Evolutionary conservation across 768 basidiomycete genomes (phyloP), one percentile per base, ranked within the genome.

Genomic region (Baorangia bicolor): DNA sequence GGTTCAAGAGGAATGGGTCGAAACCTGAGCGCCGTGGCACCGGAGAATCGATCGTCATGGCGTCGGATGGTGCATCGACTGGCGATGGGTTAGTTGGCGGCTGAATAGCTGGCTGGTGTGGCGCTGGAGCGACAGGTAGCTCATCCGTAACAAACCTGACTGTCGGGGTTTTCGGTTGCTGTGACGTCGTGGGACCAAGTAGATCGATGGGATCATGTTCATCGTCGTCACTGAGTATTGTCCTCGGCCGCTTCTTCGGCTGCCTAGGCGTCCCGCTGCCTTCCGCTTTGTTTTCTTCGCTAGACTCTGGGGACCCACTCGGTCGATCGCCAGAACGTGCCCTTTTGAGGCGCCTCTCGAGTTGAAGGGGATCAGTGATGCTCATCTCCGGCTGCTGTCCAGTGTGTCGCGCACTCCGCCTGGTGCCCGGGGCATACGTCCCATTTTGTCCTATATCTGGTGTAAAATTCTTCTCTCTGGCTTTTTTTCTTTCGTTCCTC

Each of bases 291-390:
- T 57, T 81, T 53, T 85, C 85, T 5, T 84, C 83, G 30, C 55
- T 67, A 14, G 59, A 68, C 69, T 67, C 79, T 71, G 56, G 79
- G 74, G 69, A 70, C 45, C 81, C 82, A 14, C 77, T 79, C 23
- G 74, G 77, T 28, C 78, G 78, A 30, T 82, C 82, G 27, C 81
- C 79, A 2, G 83, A 78, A 7, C 90, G 80, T 62, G 85, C 82
- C 57, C 90, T 72, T 77, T 92, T 92, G 64, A 91, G 73, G 55
- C 81, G 75, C 28, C 92, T 80, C 71, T 93, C 92, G 8, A 94
- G 76, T 62, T 83, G 79, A 27, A 84, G 79, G 16, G 88, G 87
- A 64, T 92, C 92, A 3, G 88, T 90, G 53, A 91, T 87, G 7
- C 78, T 61, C 34, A 88, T 72, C 64, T 94, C 91, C 4, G 85